These are phyloP conservation scores for Alternaria rosae DNA, from an alignment of 2,329 filamentous ascomycete genomes.

Conservation along the genomic window DNA sequence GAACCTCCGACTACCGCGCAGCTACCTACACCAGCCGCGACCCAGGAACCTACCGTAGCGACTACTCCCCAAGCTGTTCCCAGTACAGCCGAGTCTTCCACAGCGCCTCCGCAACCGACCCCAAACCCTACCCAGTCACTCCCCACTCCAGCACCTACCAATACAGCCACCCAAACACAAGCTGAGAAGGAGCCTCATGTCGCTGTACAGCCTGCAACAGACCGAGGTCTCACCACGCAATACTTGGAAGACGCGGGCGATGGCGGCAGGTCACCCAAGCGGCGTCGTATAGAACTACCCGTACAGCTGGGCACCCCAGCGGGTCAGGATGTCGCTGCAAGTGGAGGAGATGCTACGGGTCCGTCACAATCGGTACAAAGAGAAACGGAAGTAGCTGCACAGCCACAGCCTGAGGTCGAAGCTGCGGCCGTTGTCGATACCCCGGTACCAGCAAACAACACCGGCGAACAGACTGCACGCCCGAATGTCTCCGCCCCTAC, in stretches of 20 bases:
- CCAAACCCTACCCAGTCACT: neutral
- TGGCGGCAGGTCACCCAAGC: slow-evolving; percentile 29
- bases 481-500: neutral
- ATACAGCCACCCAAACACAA: neutral
- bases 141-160: slow-evolving; percentile 2
- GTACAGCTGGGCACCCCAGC: neutral
- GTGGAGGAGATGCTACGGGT: neutral
- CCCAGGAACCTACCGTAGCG: slow-evolving; percentile 26
- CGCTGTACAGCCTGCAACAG: neutral
- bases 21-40: slow-evolving; percentile 34
- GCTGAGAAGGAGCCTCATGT: neutral
- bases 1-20: slow-evolving; percentile 22
- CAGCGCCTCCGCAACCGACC: neutral
- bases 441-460: neutral
- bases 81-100: neutral
- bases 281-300: slow-evolving; percentile 26
- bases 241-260: slow-evolving; percentile 18
- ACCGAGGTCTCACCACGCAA: slow-evolving; percentile 4
- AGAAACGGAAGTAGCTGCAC: neutral
- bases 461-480: neutral
- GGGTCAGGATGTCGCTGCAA: neutral
- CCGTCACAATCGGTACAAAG: neutral
- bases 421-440: neutral
- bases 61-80: slow-evolving; percentile 11
- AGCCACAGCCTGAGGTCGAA: neutral